A percentile compares a stretch with the other conserved stretches of the same genome.
Evolutionary conservation across 1,139 yeast species (phyloP).

Genomic region (Yamadazyma atmosphaerica): DNA sequence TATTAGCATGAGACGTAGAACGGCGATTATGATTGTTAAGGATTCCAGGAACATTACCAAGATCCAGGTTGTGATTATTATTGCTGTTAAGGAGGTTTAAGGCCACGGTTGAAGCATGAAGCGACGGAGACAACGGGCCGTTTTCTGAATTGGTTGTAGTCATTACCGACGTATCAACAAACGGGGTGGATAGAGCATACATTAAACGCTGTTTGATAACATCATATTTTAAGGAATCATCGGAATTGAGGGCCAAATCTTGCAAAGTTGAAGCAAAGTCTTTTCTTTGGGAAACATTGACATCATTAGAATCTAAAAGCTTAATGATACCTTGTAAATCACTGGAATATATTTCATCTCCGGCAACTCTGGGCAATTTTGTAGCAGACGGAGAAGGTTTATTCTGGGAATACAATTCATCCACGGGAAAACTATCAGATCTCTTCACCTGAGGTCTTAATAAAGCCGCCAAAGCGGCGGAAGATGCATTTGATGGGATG

Average conservation of each 20-base stretch:
- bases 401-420: conserved; percentile 19
- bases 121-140: conserved; percentile 15
- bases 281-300: conserved; percentile 30
- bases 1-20: background rate
- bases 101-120: conserved; percentile 29
- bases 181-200: conserved; percentile 75
- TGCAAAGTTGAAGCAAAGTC: conserved; percentile 56
- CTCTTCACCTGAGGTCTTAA: conserved; percentile 44
- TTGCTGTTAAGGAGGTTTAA: conserved; percentile 23
- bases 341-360: conserved; percentile 15
- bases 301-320: conserved; percentile 38
- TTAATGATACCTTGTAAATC: conserved; percentile 48
- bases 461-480: conserved; percentile 63
- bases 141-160: conserved; percentile 25
- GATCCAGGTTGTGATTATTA: background rate
- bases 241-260: conserved; percentile 48
- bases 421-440: conserved; percentile 39
- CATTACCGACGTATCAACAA: conserved; percentile 55
- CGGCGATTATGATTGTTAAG: conserved; percentile 2
- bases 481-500: conserved; percentile 52
- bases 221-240: conserved; percentile 32
- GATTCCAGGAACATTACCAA: background rate
- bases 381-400: background rate
- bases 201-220: conserved; percentile 53
- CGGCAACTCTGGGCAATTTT: conserved; percentile 1